Evolutionary conservation across 2,329 filamentous ascomycete genomes (phyloP), one percentile per base, ranked within the genome.

Genomic region (Diaporthe destruens): DNA sequence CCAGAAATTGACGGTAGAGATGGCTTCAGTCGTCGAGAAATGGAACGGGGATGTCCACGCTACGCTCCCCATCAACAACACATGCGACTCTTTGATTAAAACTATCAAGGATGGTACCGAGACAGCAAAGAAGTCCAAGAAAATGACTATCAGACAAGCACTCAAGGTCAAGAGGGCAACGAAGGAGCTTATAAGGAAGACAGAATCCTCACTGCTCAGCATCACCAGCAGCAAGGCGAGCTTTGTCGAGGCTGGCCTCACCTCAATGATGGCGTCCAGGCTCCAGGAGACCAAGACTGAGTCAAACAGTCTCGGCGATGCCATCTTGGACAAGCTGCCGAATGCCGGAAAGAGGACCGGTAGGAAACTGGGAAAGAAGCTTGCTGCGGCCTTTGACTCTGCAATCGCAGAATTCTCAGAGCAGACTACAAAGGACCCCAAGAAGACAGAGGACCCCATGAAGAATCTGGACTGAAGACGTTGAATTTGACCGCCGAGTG

Each of bases 161-260:
- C 61, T 85, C 34, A 76, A 76, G 49, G 80, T 86, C 11, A 84
- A 82, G 70, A 70, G 71, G 36, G 80, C 82, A 5, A 82, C 84
- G 4, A 72, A 75, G 2, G 73, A 78, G 18, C 80, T 87, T 34
- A 77, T 80, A 57, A 59, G 55, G 14, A 76, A 77, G 14, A 83
- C 85, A 72, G 80, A 83, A 75, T 69, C 75, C 51, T 83, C 83
- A 7, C 79, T 86, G 39, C 74, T 76, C 11, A 78, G 78, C 29
- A 76, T 86, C 25, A 77, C 84, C 72, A 74, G 68, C 18, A 75
- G 79, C 25, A 85, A 85, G 78, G 79, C 76, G 32, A 83, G 83
- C 73, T 87, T 87, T 68, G 82, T 85, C 74, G 77, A 78, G 56
- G 76, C 86, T 6, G 68, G 84, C 1, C 74, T 87, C 32, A 80